A percentile compares a stretch with the other conserved stretches of the same genome.
Evolutionary conservation across 306 rosid species (phyloP).

Genomic region (Vicia faba): DNA sequence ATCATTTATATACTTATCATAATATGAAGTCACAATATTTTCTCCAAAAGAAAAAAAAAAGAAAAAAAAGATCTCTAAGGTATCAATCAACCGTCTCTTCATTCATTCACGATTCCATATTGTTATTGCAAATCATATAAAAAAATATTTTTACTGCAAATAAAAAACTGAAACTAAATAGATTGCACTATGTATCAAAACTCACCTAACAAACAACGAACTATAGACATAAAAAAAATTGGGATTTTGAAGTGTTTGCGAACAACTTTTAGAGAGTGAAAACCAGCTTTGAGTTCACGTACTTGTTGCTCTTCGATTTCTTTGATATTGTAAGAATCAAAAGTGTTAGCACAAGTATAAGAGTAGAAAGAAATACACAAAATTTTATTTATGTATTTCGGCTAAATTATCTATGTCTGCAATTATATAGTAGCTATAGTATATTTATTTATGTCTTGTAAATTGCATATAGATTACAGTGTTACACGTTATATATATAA

Average conservation of each 20-base stretch:
- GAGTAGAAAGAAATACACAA: too few relatives aligned
- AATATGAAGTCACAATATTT: not conserved
- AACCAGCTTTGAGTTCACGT: slow-evolving; percentile 50
- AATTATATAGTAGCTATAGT: too few relatives aligned
- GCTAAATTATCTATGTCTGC: too few relatives aligned
- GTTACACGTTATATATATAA: too few relatives aligned
- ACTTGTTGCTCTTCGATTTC: slow-evolving; percentile 48
- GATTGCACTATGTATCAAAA: not conserved
- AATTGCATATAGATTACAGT: too few relatives aligned
- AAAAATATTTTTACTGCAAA: too few relatives aligned
- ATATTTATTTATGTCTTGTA: too few relatives aligned
- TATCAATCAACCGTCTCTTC: not conserved
- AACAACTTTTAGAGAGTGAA: slow-evolving; percentile 51
- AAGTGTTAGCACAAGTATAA: too few relatives aligned
- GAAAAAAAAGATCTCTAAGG: too few relatives aligned
- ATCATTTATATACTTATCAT: not conserved
- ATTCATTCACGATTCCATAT: not conserved
- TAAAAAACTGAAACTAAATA: not conserved
- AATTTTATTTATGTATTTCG: too few relatives aligned
- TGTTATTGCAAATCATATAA: not conserved
- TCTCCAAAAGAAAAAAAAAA: not conserved
- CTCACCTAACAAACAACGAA: not conserved
- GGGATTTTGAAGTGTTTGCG: not conserved
- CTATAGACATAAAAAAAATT: not conserved
- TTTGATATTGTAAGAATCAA: slow-evolving; percentile 37